Conservation (phyloP, 2,329 filamentous ascomycete species). For the Aspergillus eucalypticola region DNA sequence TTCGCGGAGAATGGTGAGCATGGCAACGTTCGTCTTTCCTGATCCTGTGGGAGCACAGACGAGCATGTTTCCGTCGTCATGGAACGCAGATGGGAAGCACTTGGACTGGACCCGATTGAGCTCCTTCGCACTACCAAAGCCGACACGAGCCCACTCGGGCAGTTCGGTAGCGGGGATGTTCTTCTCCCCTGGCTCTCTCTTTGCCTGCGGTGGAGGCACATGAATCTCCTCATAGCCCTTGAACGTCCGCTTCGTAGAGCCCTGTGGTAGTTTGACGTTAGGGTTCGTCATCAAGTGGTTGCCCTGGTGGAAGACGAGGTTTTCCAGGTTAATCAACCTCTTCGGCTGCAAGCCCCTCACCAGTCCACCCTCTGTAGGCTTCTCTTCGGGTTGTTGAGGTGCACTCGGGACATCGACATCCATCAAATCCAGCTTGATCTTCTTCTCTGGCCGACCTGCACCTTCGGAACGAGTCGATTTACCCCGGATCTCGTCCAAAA, state of each 20-base stretch:
- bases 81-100: slow-evolving; percentile 87
- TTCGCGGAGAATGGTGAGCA: slow-evolving; percentile 93
- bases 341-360: slow-evolving; percentile 83
- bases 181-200: slow-evolving; percentile 74
- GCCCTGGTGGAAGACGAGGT: slow-evolving; percentile 94
- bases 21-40: slow-evolving; percentile 97
- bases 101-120: slow-evolving; percentile 95
- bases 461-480: slow-evolving; percentile 60
- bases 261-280: slow-evolving; percentile 88
- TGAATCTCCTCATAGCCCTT: slow-evolving; percentile 99
- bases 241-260: slow-evolving; percentile 91
- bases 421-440: slow-evolving; percentile 82
- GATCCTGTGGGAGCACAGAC: slow-evolving; percentile 96
- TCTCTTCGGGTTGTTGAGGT: slow-evolving; percentile 54
- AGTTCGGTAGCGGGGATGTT: slow-evolving; percentile 83
- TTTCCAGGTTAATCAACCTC: slow-evolving; percentile 89
- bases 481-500: slow-evolving; percentile 84
- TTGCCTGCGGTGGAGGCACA: slow-evolving; percentile 88
- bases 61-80: slow-evolving; percentile 95
- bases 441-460: slow-evolving; percentile 66
- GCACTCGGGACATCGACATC: slow-evolving; percentile 76
- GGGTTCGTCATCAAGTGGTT: slow-evolving; percentile 99
- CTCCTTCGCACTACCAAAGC: slow-evolving; percentile 82
- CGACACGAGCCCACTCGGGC: slow-evolving; percentile 85
- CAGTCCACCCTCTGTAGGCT: slow-evolving; percentile 64